Evolutionary conservation across 306 rosid genomes (phyloP).

Genomic region (Astragalus glycyphyllos): DNA sequence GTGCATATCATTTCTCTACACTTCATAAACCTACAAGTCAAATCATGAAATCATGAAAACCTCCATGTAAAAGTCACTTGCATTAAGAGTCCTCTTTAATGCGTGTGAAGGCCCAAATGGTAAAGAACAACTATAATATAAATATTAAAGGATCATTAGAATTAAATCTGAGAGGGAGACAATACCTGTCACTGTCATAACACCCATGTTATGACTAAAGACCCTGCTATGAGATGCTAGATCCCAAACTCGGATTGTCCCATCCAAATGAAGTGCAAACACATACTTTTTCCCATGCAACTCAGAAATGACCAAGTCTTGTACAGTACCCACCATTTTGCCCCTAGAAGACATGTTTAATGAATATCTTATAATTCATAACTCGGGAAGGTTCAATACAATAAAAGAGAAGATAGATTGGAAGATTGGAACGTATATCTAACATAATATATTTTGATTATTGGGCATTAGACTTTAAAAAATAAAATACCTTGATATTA

Average conservation of each 20-base stretch:
- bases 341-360: slow-evolving; percentile 68
- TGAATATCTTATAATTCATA: slow-evolving; percentile 29
- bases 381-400: slow-evolving; percentile 5
- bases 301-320: slow-evolving; percentile 72
- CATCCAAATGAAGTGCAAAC: slow-evolving; percentile 88
- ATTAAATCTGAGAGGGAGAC: slow-evolving; percentile 24
- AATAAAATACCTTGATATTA: slow-evolving; percentile 72
- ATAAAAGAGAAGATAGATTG: slow-evolving; percentile 29
- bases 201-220: slow-evolving; percentile 62
- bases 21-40: slow-evolving; percentile 31
- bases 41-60: slow-evolving; percentile 38
- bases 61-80: slow-evolving; percentile 10
- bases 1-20: slow-evolving; percentile 5
- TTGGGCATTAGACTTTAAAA: background rate
- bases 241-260: slow-evolving; percentile 87
- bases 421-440: slow-evolving; percentile 6
- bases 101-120: background rate
- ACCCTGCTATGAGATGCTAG: slow-evolving; percentile 61
- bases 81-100: slow-evolving; percentile 5
- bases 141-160: slow-evolving; percentile 19
- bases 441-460: slow-evolving; percentile 7
- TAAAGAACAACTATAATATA: slow-evolving; percentile 28
- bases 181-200: slow-evolving; percentile 64
- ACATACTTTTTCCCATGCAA: slow-evolving; percentile 64
- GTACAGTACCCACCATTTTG: slow-evolving; percentile 69